Evolutionary conservation across 768 basidiomycete species (phyloP).

Genomic region (Cubamyces lactineus): DNA sequence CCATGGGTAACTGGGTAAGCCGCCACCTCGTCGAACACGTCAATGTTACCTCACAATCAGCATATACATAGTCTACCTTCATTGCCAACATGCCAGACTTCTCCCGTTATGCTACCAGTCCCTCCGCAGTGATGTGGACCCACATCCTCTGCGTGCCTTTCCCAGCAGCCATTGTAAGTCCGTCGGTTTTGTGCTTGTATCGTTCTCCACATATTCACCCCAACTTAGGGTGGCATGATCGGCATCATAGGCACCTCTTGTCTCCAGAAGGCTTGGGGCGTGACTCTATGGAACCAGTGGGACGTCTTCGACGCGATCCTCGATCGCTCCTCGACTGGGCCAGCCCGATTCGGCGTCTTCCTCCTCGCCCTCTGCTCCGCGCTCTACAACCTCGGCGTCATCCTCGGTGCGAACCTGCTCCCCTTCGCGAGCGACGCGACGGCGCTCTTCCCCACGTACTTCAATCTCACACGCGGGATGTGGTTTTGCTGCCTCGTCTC

Average conservation of each 20-base stretch:
- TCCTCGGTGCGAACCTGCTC: conserved; percentile 27
- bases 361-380: conserved; percentile 24
- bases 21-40: too few relatives aligned
- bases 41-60: neutral
- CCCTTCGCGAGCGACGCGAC: conserved; percentile 26
- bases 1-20: conserved; percentile 28
- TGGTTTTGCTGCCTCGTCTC: conserved; percentile 28
- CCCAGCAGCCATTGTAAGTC: conserved; percentile 23
- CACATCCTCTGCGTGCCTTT: conserved; percentile 28
- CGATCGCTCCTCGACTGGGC: conserved; percentile 21
- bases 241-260: conserved; percentile 26
- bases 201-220: neutral
- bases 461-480: conserved; percentile 29
- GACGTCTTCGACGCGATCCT: conserved; percentile 29
- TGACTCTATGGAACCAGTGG: conserved; percentile 28
- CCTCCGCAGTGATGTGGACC: conserved; percentile 23
- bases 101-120: conserved; percentile 22
- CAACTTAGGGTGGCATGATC: conserved; percentile 25
- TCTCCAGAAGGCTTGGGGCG: conserved; percentile 25
- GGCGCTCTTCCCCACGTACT: conserved; percentile 23
- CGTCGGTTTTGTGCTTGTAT: too few relatives aligned
- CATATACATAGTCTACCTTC: conserved; percentile 20
- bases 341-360: conserved; percentile 25
- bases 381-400: conserved; percentile 26
- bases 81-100: conserved; percentile 30